Evolutionary conservation across 1,284 basidiomycete species (phyloP).

Genomic region (Marasmius oreades): DNA sequence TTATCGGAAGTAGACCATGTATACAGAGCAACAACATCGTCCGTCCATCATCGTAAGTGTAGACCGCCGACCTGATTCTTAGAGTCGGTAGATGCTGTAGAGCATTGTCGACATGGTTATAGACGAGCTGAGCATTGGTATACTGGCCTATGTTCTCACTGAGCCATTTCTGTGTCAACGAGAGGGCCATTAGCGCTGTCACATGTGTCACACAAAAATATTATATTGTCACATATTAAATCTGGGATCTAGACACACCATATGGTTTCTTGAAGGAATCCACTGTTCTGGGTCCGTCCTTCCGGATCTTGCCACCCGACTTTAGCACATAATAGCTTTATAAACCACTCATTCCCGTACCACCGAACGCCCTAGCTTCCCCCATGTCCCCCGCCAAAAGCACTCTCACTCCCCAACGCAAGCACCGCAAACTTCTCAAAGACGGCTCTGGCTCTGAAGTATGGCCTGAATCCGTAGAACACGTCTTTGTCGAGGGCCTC

Average conservation of each 20-base stretch:
- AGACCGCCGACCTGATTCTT: slow-evolving; percentile 88
- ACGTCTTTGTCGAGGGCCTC: slow-evolving; percentile 74
- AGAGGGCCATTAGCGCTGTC: slow-evolving; percentile 11
- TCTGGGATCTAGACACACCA: slow-evolving; percentile 30
- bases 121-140: slow-evolving; percentile 48
- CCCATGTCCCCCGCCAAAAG: slow-evolving; percentile 26
- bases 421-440: slow-evolving; percentile 79
- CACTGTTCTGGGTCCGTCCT: background rate
- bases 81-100: slow-evolving; percentile 65
- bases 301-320: background rate
- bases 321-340: slow-evolving; percentile 2
- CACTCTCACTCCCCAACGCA: slow-evolving; percentile 70
- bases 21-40: slow-evolving; percentile 71
- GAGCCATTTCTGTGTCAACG: slow-evolving; percentile 65
- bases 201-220: background rate
- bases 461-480: slow-evolving; percentile 74
- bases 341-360: slow-evolving; percentile 24
- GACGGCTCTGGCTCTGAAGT: slow-evolving; percentile 73
- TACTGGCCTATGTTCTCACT: slow-evolving; percentile 69
- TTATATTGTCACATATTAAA: background rate
- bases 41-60: slow-evolving; percentile 57
- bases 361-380: slow-evolving; percentile 25
- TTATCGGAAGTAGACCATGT: slow-evolving; percentile 89
- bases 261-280: background rate
- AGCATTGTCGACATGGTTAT: slow-evolving; percentile 62